Percentiles rank a stretch among this genome's conserved stretches.
These are phyloP conservation scores for Aspergillus kassunensis DNA, from an alignment of 495 filamentous ascomycete genomes.

Conservation along the genomic window DNA sequence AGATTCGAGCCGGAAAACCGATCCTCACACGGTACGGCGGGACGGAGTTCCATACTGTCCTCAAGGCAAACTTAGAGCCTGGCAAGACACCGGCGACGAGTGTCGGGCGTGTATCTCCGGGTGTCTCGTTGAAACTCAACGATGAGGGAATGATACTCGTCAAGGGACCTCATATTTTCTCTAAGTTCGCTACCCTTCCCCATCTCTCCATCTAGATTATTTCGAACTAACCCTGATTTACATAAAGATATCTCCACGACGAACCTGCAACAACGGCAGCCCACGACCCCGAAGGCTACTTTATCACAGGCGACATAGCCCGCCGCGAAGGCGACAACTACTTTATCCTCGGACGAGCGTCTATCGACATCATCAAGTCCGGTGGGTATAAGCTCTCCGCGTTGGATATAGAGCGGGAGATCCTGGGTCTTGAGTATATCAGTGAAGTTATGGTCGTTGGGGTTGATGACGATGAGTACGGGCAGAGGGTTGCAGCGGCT, in stretches of 20 bases:
- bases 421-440: constrained; percentile 30
- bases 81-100: constrained; percentile 25
- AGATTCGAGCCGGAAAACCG: constrained; percentile 29
- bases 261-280: constrained; percentile 34
- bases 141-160: constrained; percentile 43
- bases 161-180: constrained; percentile 44
- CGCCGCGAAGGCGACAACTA: constrained; percentile 42
- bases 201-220: too few species aligned
- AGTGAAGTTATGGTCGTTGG: constrained; percentile 39
- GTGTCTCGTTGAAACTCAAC: constrained; percentile 34
- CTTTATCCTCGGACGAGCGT: constrained; percentile 47
- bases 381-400: constrained; percentile 42
- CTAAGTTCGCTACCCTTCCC: constrained; percentile 21
- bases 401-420: constrained; percentile 38
- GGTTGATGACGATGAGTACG: constrained; percentile 36
- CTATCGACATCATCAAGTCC: constrained; percentile 39
- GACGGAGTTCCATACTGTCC: constrained; percentile 46
- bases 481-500: constrained; percentile 47
- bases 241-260: constrained; percentile 39
- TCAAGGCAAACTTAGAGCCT: constrained; percentile 36
- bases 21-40: constrained; percentile 46
- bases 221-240: too few species aligned
- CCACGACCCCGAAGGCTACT: constrained; percentile 41
- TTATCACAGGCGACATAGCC: constrained; percentile 47
- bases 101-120: constrained; percentile 41